Evolutionary conservation across 2,329 filamentous ascomycete species (phyloP).

Genomic region (Cryphonectria radicalis): DNA sequence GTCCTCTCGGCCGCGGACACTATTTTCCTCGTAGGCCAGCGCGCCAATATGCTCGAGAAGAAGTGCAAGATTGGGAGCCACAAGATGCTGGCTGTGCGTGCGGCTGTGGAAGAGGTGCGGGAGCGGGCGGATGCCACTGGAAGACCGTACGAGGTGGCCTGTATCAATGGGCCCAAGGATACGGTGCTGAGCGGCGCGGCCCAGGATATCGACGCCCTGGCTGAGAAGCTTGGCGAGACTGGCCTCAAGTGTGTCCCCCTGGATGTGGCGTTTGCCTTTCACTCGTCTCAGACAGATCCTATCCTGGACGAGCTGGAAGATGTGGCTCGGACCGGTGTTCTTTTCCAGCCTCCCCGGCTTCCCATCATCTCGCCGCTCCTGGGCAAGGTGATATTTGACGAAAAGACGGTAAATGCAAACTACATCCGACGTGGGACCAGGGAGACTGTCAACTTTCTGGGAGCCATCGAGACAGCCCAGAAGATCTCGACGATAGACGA

Average conservation of each 20-base stretch:
- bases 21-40: constrained; percentile 63
- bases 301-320: constrained; percentile 54
- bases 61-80: constrained; percentile 50
- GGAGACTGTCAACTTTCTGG: constrained; percentile 68
- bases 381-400: constrained; percentile 16
- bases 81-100: constrained; percentile 42
- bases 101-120: constrained; percentile 34
- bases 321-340: constrained; percentile 34
- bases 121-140: constrained; percentile 26
- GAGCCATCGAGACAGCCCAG: constrained; percentile 40
- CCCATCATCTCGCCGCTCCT: constrained; percentile 18
- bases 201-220: constrained; percentile 47
- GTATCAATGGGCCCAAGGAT: constrained; percentile 66
- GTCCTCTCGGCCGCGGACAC: constrained; percentile 65
- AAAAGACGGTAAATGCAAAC: constrained; percentile 9
- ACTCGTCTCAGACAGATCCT: constrained; percentile 43
- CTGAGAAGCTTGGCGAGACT: constrained; percentile 15
- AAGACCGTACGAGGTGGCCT: constrained; percentile 51
- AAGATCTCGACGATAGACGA: constrained; percentile 11
- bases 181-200: constrained; percentile 61
- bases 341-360: neutral
- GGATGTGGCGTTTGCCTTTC: constrained; percentile 43
- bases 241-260: constrained; percentile 41
- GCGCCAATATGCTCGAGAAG: constrained; percentile 60
- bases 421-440: constrained; percentile 39